Evolutionary conservation across 2,329 filamentous ascomycete species (phyloP).

Genomic region (Salinomyces thailandicus): DNA sequence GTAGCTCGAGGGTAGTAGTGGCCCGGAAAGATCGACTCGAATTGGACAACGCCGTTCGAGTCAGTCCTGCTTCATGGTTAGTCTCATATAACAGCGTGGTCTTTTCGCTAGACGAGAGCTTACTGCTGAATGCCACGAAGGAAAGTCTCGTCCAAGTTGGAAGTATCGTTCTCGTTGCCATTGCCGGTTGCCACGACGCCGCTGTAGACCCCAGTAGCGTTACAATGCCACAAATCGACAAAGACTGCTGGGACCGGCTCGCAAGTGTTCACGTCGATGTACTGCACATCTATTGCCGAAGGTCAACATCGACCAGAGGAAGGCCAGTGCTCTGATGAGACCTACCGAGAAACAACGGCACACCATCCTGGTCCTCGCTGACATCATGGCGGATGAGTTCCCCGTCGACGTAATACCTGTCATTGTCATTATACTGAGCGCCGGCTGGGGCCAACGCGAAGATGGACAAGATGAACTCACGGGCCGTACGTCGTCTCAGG

Average conservation of each 20-base stretch:
- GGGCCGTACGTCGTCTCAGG: conserved; percentile 22
- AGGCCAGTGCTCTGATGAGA: too few species aligned
- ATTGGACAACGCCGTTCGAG: conserved; percentile 29
- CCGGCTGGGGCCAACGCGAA: too few species aligned
- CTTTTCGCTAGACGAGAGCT: too few species aligned
- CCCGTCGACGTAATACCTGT: background rate
- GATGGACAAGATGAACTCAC: too few species aligned
- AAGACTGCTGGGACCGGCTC: conserved; percentile 30
- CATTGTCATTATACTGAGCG: too few species aligned
- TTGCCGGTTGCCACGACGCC: conserved; percentile 27
- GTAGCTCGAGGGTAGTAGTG: conserved; percentile 32
- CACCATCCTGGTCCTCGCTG: conserved; percentile 30
- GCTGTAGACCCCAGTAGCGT: conserved; percentile 36
- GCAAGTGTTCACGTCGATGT: conserved; percentile 33
- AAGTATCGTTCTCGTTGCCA: conserved; percentile 23
- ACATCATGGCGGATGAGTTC: conserved; percentile 28
- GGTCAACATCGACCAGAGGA: too few species aligned
- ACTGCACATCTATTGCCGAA: too few species aligned
- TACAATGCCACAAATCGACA: conserved; percentile 2
- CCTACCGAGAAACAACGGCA: conserved; percentile 30
- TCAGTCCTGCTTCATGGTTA: too few species aligned
- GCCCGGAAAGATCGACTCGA: conserved; percentile 34
- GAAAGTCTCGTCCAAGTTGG: conserved; percentile 27
- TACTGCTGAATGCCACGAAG: conserved; percentile 32
- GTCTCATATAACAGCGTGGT: too few species aligned